These are phyloP conservation scores for Phytophthora sojae DNA, from an alignment of 352 stramenopile genomes.

Conservation along the genomic window DNA sequence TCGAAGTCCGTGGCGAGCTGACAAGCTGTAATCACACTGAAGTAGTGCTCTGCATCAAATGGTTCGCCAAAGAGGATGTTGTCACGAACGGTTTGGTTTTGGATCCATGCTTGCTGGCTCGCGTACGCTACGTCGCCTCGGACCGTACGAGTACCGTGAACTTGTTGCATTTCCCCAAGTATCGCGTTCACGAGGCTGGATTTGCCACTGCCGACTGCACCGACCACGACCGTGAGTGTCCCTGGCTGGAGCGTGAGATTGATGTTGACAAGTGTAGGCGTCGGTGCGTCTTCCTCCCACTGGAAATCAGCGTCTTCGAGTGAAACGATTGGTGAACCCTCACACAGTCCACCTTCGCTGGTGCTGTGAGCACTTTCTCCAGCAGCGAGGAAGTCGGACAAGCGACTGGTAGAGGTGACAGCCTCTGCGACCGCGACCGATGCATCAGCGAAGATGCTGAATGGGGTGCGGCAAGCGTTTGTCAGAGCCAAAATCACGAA, in stretches of 20 bases:
- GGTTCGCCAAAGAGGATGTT: conserved; percentile 60
- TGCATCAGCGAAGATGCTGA: conserved; percentile 53
- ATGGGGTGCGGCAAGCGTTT: conserved; percentile 54
- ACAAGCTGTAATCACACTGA: conserved; percentile 73
- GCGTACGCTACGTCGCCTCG: conserved; percentile 45
- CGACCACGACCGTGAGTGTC: conserved; percentile 54
- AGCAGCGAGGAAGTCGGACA: conserved; percentile 18
- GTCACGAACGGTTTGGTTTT: conserved; percentile 48
- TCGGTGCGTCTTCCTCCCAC: conserved; percentile 11
- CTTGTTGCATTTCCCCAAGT: conserved; percentile 53
- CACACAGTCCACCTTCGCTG: neutral
- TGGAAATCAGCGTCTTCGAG: conserved; percentile 23
- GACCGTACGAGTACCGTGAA: conserved; percentile 23
- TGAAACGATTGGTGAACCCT: neutral
- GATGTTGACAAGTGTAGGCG: conserved; percentile 19
- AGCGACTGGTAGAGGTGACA: conserved; percentile 33
- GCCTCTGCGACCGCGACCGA: conserved; percentile 55
- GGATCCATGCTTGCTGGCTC: conserved; percentile 58
- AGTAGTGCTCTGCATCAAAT: conserved; percentile 44
- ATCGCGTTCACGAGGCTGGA: conserved; percentile 58
- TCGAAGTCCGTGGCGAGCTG: conserved; percentile 79
- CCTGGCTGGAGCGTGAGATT: conserved; percentile 68
- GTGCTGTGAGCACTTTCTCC: neutral
- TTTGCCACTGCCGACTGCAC: conserved; percentile 53
- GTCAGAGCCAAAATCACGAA: conserved; percentile 94